Base-by-base conservation (phyloP, 2,329 filamentous ascomycete species). In the Penicillium brasilianum region DNA sequence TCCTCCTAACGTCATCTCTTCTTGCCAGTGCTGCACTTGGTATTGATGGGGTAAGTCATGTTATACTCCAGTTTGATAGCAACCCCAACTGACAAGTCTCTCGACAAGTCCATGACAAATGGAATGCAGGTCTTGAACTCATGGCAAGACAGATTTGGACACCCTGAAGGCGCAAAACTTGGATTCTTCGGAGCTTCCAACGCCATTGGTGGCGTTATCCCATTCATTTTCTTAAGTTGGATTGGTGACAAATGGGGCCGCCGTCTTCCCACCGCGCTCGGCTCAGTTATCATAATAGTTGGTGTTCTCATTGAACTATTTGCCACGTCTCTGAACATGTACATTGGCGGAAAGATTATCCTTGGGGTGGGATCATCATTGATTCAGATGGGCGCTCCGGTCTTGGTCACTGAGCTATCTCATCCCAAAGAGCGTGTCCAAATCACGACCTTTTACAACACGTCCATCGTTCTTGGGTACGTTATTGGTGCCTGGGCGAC, bases 41-140 rank as follows among this genome's bases (percentile, higher is more conserved):
- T 14, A 79, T 80, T 44, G 79, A 80, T 41, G 79, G 78, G 18
- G 76, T 78, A 69, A 65, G 76, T 72, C 43, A 4, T 7, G 10
- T 2, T 36, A 49, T 46, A 44, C 55, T 2, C 9, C 8, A 6
- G 5, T 18, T 25, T 10, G 6, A 36, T 13, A 16, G 25, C 4
- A 14, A 20, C 22, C 46, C 49, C 13, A 18, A 75, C 74, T 74
- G 67, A 63, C 32, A 28, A 25, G 34, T 1, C 7, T 14, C n/a
- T 34, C 28, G 16, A 18, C n/a, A 44, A 67, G 65, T 78, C 76
- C 44, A 81, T 84, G 76, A 81, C 83, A 72, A 83, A 84, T 58
- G 78, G 77, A 10, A 68, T 84, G 6, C 82, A 84, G 61, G 74
- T 77, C 0, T 71, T 81, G 1, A 66, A 75, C 0, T 74, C 76